These are phyloP conservation scores for Zygoascus meyerae DNA, from an alignment of 1,139 yeast genomes.

Conservation along the genomic window DNA sequence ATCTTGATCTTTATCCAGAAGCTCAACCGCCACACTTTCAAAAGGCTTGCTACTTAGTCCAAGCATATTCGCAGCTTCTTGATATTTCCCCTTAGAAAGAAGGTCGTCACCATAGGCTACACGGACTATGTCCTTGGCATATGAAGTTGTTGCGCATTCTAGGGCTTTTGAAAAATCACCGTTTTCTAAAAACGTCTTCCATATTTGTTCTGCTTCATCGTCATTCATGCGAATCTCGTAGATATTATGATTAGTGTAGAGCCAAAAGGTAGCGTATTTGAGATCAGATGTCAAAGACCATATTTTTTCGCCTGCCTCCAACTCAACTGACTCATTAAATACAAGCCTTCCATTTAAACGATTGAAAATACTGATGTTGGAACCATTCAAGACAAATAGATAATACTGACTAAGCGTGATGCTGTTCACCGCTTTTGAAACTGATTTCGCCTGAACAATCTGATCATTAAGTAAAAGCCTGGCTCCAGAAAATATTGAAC, in stretches of 20 bases:
- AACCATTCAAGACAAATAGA: slow-evolving; percentile 42
- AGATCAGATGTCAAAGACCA: slow-evolving; percentile 60
- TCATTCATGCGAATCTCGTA: slow-evolving; percentile 59
- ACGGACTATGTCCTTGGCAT: slow-evolving; percentile 49
- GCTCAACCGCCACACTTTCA: slow-evolving; percentile 62
- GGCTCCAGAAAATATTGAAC: slow-evolving; percentile 28
- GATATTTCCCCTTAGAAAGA: slow-evolving; percentile 33
- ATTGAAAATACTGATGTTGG: slow-evolving; percentile 43
- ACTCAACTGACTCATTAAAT: slow-evolving; percentile 37
- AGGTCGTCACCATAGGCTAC: slow-evolving; percentile 60
- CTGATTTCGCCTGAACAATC: slow-evolving; percentile 32
- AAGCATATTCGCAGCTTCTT: slow-evolving; percentile 55
- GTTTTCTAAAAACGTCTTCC: slow-evolving; percentile 64
- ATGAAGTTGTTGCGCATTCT: slow-evolving; percentile 38
- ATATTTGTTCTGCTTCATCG: slow-evolving; percentile 67
- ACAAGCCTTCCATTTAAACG: slow-evolving; percentile 45
- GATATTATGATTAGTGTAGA: slow-evolving; percentile 45
- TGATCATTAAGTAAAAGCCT: slow-evolving; percentile 40
- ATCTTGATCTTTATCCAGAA: slow-evolving; percentile 45
- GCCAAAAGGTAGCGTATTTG: slow-evolving; percentile 52
- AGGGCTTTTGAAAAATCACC: slow-evolving; percentile 68
- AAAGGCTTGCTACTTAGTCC: slow-evolving; percentile 65
- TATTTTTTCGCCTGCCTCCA: slow-evolving; percentile 38
- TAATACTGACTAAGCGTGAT: slow-evolving; percentile 50
- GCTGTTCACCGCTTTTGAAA: slow-evolving; percentile 30